A percentile compares a stretch with the other conserved stretches of the same genome.
Evolutionary conservation across 2,329 filamentous ascomycete species (phyloP).

Genomic region (Diaporthe aspalathi): DNA sequence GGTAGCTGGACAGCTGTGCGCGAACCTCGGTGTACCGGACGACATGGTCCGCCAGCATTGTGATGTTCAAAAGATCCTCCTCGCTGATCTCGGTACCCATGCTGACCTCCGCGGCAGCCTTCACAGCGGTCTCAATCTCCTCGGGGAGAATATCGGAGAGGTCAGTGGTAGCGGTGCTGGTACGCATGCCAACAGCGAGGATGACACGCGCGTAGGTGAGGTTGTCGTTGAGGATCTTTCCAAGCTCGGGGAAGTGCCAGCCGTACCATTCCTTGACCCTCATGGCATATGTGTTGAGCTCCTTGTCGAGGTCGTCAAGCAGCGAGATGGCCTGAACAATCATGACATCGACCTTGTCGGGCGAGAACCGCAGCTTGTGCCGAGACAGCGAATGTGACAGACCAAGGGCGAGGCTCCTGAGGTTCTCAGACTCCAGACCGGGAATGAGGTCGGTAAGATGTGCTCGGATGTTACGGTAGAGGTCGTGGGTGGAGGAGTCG

Average conservation of each 20-base stretch:
- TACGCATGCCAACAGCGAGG: constrained; percentile 87
- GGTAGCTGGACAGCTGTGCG: constrained; percentile 86
- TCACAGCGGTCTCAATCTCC: constrained; percentile 91
- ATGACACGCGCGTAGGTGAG: constrained; percentile 92
- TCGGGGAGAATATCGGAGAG: constrained; percentile 93
- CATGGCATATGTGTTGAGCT: constrained; percentile 99
- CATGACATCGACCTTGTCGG: constrained; percentile 99
- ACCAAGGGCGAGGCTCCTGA: constrained; percentile 95
- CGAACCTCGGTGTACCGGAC: constrained; percentile 93
- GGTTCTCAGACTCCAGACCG: constrained; percentile 83
- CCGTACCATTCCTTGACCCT: constrained; percentile 99
- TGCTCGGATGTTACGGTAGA: constrained; percentile 94
- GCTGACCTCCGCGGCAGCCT: constrained; percentile 93
- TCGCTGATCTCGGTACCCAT: constrained; percentile 98
- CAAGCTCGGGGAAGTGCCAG: constrained; percentile 99
- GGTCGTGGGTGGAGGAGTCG: constrained; percentile 83
- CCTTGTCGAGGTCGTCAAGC: constrained; percentile 97
- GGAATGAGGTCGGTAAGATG: constrained; percentile 92
- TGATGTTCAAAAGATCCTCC: constrained; percentile 93
- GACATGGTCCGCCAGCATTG: constrained; percentile 91
- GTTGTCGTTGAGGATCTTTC: constrained; percentile 97
- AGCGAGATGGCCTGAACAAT: constrained; percentile 97
- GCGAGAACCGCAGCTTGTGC: constrained; percentile 98
- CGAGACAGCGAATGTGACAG: constrained; percentile 96
- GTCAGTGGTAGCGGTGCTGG: constrained; percentile 80